These are phyloP conservation scores for Basidioascus undulatus DNA, from an alignment of 768 basidiomycete genomes.

Conservation along the genomic window DNA sequence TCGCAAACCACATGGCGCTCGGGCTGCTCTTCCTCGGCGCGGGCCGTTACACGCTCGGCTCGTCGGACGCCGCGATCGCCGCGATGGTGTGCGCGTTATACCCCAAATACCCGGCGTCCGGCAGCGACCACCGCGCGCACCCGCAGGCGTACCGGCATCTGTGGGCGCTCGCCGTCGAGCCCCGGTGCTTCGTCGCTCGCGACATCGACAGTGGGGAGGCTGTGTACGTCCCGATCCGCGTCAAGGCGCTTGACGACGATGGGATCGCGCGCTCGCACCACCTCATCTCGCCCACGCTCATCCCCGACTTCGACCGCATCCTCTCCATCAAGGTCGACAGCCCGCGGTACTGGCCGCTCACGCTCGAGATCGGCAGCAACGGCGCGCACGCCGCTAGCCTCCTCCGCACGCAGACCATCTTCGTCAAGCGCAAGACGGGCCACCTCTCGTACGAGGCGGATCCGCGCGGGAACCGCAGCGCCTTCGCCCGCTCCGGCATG, in stretches of 20 bases:
- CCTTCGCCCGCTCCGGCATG: slow-evolving; percentile 68
- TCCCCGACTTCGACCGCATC: slow-evolving; percentile 64
- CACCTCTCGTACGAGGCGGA: slow-evolving; percentile 86
- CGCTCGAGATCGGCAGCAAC: slow-evolving; percentile 46
- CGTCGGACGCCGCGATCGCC: slow-evolving; percentile 74
- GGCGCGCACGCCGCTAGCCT: slow-evolving; percentile 43
- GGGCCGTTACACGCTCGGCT: slow-evolving; percentile 75
- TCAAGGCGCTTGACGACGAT: slow-evolving; percentile 44
- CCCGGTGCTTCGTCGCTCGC: slow-evolving; percentile 67
- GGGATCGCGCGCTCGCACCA: slow-evolving; percentile 27
- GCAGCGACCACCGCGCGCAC: slow-evolving; percentile 70
- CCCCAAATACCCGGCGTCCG: slow-evolving; percentile 54
- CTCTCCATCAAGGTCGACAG: slow-evolving; percentile 70
- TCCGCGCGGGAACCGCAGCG: slow-evolving; percentile 70
- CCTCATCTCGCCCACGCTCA: slow-evolving; percentile 74
- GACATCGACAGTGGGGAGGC: slow-evolving; percentile 81
- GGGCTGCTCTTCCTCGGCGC: slow-evolving; percentile 83
- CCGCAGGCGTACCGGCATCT: slow-evolving; percentile 81
- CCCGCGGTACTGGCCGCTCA: slow-evolving; percentile 85
- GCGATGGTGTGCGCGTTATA: slow-evolving; percentile 76
- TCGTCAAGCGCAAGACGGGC: slow-evolving; percentile 74
- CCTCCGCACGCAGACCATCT: slow-evolving; percentile 54
- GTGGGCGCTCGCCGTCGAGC: slow-evolving; percentile 90
- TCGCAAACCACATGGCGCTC: slow-evolving; percentile 68
- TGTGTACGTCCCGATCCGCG: slow-evolving; percentile 77